Conservation (phyloP, 208 protist species). For the Leishmania major region DNA sequence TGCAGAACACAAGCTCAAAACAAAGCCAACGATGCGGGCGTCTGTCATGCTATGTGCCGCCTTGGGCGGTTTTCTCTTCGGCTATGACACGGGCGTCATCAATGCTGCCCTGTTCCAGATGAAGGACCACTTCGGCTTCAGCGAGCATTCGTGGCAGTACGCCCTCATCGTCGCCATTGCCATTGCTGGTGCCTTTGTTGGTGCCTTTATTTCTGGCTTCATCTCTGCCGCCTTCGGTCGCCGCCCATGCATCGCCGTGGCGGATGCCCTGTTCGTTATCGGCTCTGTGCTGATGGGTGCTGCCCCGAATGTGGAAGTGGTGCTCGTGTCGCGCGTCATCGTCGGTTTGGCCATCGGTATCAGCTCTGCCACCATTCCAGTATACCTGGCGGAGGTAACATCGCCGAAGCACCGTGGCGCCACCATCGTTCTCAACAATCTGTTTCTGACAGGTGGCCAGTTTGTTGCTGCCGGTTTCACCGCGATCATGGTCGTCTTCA, state of each 20-base stretch:
- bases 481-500: slow-evolving; percentile 75
- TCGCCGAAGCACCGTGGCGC: slow-evolving; percentile 73
- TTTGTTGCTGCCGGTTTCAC: slow-evolving; percentile 79
- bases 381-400: slow-evolving; percentile 92
- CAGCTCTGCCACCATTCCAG: slow-evolving; percentile 88
- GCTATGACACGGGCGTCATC: slow-evolving; percentile 94
- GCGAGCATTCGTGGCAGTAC: slow-evolving; percentile 76
- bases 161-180: slow-evolving; percentile 89
- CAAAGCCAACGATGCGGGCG: slow-evolving; percentile 29
- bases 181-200: slow-evolving; percentile 85
- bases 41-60: slow-evolving; percentile 85
- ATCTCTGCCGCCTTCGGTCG: slow-evolving; percentile 77
- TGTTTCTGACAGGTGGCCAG: slow-evolving; percentile 88
- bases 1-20: neutral
- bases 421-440: slow-evolving; percentile 89
- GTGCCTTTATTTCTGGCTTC: slow-evolving; percentile 73
- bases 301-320: slow-evolving; percentile 60
- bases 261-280: slow-evolving; percentile 82
- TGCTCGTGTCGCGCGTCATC: slow-evolving; percentile 82
- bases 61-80: slow-evolving; percentile 92
- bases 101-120: slow-evolving; percentile 92
- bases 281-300: slow-evolving; percentile 80
- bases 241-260: slow-evolving; percentile 67
- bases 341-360: slow-evolving; percentile 90
- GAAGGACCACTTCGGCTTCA: slow-evolving; percentile 89